Evolutionary conservation across 1,284 basidiomycete species (phyloP).

Genomic region (Inonotus hispidus): DNA sequence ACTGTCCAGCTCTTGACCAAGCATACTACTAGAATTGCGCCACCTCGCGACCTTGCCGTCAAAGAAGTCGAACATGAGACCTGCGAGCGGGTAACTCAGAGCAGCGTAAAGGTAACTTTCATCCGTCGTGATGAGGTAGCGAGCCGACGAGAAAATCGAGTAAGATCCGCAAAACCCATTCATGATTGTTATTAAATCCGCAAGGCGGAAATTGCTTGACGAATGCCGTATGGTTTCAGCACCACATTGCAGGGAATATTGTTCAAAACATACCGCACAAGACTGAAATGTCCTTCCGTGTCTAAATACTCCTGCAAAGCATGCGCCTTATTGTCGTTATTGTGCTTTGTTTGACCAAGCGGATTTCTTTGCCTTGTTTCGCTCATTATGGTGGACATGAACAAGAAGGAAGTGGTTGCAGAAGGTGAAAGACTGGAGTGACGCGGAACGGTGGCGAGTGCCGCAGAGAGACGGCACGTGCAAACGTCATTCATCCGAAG

Average conservation of each 20-base stretch:
- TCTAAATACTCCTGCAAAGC: conserved; percentile 81
- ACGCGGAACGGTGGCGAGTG: background rate
- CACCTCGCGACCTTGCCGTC: conserved; percentile 98
- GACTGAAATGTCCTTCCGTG: conserved; percentile 89
- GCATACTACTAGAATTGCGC: conserved; percentile 91
- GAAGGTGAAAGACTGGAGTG: background rate
- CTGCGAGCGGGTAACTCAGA: conserved; percentile 83
- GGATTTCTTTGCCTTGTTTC: conserved; percentile 32
- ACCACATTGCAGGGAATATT: conserved; percentile 8
- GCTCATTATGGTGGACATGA: background rate
- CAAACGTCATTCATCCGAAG: background rate
- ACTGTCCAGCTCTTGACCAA: conserved; percentile 98
- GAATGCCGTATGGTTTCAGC: background rate
- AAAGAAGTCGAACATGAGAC: conserved; percentile 97
- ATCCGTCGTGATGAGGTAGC: conserved; percentile 83
- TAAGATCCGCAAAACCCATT: conserved; percentile 98
- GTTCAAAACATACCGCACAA: conserved; percentile 67
- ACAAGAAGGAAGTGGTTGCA: background rate
- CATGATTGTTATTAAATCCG: conserved; percentile 99
- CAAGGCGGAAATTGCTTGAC: conserved; percentile 93
- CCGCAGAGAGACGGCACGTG: background rate
- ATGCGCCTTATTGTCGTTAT: conserved; percentile 34
- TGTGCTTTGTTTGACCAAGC: conserved; percentile 20
- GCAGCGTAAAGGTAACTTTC: conserved; percentile 80
- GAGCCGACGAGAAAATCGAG: conserved; percentile 90